These are phyloP conservation scores for Blastocystis sp. DNA, from an alignment of 352 stramenopile species.

Conservation along the genomic window DNA sequence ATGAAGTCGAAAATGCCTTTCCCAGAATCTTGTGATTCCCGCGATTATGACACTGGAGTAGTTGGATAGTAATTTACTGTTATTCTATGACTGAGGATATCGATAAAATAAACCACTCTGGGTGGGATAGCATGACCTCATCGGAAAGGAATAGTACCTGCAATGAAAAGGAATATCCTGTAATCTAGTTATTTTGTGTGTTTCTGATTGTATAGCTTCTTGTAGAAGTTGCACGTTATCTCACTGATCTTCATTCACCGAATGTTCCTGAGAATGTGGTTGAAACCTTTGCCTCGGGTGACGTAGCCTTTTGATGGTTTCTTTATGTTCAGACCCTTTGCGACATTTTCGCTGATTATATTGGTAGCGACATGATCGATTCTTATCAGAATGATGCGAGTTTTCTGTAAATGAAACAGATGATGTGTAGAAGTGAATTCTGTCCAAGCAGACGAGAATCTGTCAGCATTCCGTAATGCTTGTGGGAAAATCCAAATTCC, in stretches of 20 bases:
- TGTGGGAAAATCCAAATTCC: slow-evolving; percentile 25
- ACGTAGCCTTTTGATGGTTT: not conserved
- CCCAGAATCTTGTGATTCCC: too few species aligned
- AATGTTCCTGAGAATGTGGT: not conserved
- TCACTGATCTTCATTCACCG: not conserved
- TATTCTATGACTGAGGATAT: not conserved
- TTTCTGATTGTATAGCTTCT: not conserved
- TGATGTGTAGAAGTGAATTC: not conserved
- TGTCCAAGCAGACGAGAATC: not conserved
- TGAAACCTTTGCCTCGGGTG: slow-evolving; percentile 3
- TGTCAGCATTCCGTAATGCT: not conserved
- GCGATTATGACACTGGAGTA: too few species aligned
- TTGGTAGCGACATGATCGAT: not conserved
- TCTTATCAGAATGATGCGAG: not conserved
- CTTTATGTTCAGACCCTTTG: not conserved
- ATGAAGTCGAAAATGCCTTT: too few species aligned
- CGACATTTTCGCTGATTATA: slow-evolving; percentile 14
- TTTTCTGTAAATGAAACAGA: not conserved
- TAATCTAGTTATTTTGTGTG: not conserved
- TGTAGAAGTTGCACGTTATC: not conserved
- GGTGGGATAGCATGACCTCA: not conserved
- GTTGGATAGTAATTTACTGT: not conserved
- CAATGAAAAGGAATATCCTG: not conserved
- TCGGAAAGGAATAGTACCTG: not conserved
- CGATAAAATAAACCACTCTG: not conserved